A percentile compares a stretch with the other conserved stretches of the same genome.
Conservation (phyloP, 768 basidiomycete species). For the Trametes meyenii region DNA sequence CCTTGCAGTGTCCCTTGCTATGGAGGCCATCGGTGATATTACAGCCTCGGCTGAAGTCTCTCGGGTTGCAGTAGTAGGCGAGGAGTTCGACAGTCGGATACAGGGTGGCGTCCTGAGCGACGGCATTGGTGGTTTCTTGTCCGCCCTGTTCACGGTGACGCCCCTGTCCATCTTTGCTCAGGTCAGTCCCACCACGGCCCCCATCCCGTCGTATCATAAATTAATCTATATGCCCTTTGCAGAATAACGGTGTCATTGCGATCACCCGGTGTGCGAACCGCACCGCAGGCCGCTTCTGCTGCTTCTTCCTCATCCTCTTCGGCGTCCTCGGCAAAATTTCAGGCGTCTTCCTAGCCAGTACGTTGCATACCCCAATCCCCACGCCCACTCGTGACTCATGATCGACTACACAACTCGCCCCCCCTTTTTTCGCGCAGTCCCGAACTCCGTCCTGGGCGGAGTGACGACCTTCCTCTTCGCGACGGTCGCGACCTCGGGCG, state of each 20-base stretch:
- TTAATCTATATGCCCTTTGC: not conserved
- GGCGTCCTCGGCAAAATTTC: constrained; percentile 82
- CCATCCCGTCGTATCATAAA: not conserved
- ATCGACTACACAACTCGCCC: not conserved
- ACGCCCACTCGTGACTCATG: not conserved
- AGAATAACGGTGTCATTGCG: constrained; percentile 83
- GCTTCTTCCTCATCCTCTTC: constrained; percentile 76
- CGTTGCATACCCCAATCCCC: constrained; percentile 23
- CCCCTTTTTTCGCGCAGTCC: constrained; percentile 44
- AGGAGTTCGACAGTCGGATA: constrained; percentile 78
- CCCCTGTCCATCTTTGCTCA: constrained; percentile 81
- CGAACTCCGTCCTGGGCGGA: constrained; percentile 79
- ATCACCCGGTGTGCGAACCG: constrained; percentile 86
- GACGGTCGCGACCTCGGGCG: constrained; percentile 68
- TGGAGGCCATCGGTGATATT: constrained; percentile 88
- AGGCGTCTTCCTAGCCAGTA: constrained; percentile 79
- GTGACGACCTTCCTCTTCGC: constrained; percentile 89
- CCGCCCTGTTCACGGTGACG: constrained; percentile 79
- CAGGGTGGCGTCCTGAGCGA: constrained; percentile 85
- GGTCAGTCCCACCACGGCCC: constrained; percentile 30
- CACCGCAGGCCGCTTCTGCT: constrained; percentile 78
- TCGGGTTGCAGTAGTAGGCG: constrained; percentile 68
- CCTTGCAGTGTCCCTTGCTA: constrained; percentile 63
- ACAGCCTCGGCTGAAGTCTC: constrained; percentile 85
- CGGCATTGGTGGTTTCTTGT: constrained; percentile 79